Base-by-base conservation (phyloP, 2,329 filamentous ascomycete genomes). In the Diplodia intermedia region DNA sequence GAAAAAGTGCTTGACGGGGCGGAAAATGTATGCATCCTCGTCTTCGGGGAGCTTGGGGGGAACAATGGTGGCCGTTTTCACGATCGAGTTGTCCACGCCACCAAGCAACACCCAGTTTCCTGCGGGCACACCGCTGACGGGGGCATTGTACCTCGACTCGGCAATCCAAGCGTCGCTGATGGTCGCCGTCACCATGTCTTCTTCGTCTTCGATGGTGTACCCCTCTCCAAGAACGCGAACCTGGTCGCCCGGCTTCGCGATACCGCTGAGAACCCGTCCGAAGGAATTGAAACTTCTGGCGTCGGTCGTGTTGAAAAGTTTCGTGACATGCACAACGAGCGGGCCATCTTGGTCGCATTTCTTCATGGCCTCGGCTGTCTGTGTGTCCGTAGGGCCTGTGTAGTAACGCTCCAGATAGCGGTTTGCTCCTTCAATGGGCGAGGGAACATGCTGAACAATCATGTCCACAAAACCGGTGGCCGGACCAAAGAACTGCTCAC, bases 61-160 rank as follows among this genome's bases (percentile, higher is more conserved):
- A 36, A 99, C 89, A 57, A 99, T 86, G 0, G 95, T 99, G 9
- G 95, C 95, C 2, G 93, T 94, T 81, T 99, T 99, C 81, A 98
- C 93, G 73, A 99, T 98, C 4, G 94, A 97, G 79, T 98, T 98
- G 82, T 98, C 94, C 33, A 99, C 90, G 15, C 94, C 95, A 67
- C 91, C 89, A 18, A 99, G 85, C n/a, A 99, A 83, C 15, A 96
- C 94, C 84, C 93, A 91, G 76, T 96, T 97, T 53, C 95, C 95
- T 0, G 95, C 95, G 6, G 95, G 95, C 31, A 99, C 89, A 61
- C 95, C 95, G 72, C 93, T 93, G 0, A 92, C 94, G 2, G 93
- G 89, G 56, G 99, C 91, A 72, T 94, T 97, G 81, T 99, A 99
- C 75, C 94, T 86, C 29, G 94, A 94, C 79, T 98, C 93, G 8